Conservation (phyloP, 2,329 filamentous ascomycete genomes). For the Penicillium sp. region DNA sequence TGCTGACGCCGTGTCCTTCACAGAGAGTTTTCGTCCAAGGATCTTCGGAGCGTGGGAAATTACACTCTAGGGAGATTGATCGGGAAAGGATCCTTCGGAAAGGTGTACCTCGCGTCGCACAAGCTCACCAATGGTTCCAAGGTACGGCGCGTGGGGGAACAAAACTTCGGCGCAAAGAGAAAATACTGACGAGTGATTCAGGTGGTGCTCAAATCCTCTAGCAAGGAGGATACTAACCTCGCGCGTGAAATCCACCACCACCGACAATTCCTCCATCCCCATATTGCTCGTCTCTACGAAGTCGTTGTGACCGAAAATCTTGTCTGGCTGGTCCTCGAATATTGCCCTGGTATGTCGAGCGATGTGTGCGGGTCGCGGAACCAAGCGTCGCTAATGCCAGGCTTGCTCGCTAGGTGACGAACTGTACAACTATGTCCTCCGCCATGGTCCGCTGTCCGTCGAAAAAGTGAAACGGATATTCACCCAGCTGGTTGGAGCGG, state of each 20-base stretch:
- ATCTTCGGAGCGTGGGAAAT: slow-evolving; percentile 89
- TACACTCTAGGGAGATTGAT: slow-evolving; percentile 89
- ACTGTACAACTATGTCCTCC: slow-evolving; percentile 90
- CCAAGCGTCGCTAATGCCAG: neutral
- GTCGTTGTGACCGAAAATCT: slow-evolving; percentile 93
- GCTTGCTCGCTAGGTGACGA: slow-evolving; percentile 68
- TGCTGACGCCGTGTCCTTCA: slow-evolving; percentile 16
- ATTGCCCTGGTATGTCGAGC: slow-evolving; percentile 70
- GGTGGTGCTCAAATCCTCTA: slow-evolving; percentile 98
- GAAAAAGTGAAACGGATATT: slow-evolving; percentile 94
- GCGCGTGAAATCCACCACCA: slow-evolving; percentile 98
- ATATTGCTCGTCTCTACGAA: slow-evolving; percentile 95
- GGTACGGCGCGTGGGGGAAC: slow-evolving; percentile 48
- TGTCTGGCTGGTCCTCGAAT: slow-evolving; percentile 96
- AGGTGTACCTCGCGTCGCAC: slow-evolving; percentile 92
- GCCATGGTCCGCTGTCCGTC: slow-evolving; percentile 77
- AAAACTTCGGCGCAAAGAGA: neutral
- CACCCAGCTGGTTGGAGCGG: slow-evolving; percentile 89
- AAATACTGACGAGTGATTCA: slow-evolving; percentile 38
- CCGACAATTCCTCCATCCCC: slow-evolving; percentile 93
- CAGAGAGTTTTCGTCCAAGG: slow-evolving; percentile 90
- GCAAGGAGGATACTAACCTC: slow-evolving; percentile 92
- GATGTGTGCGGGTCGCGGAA: neutral
- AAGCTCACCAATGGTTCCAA: slow-evolving; percentile 99
- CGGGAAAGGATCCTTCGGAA: slow-evolving; percentile 96